Conservation (phyloP, 1,284 basidiomycete genomes). For the Xerocomus minutiporus region DNA sequence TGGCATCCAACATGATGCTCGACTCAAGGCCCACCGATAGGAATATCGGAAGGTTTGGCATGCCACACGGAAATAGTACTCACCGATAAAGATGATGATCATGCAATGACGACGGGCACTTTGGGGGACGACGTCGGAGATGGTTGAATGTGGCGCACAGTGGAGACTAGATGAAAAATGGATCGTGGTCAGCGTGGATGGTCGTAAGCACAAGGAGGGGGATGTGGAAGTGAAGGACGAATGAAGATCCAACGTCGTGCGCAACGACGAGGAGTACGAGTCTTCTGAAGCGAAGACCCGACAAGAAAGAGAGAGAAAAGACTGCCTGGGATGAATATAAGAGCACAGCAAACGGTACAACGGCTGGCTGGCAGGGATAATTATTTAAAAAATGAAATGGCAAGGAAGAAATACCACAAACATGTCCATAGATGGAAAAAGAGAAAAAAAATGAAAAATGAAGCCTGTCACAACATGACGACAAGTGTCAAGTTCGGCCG, state of each 20-base stretch:
- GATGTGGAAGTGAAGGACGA: slow-evolving; percentile 29
- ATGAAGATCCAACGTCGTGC: slow-evolving; percentile 22
- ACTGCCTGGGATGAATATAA: slow-evolving; percentile 30
- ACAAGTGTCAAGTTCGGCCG: background rate
- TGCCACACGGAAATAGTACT: slow-evolving; percentile 16
- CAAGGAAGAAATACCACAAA: slow-evolving; percentile 5
- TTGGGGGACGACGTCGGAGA: slow-evolving; percentile 19
- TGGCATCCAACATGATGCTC: slow-evolving; percentile 12
- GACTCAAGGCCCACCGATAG: background rate
- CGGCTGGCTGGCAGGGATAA: slow-evolving; percentile 7
- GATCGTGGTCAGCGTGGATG: slow-evolving; percentile 51
- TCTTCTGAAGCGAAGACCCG: slow-evolving; percentile 25
- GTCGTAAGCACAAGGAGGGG: slow-evolving; percentile 43
- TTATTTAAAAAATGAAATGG: slow-evolving; percentile 14
- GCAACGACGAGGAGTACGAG: slow-evolving; percentile 32
- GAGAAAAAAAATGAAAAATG: slow-evolving; percentile 8
- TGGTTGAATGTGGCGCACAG: slow-evolving; percentile 29
- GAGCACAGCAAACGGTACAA: slow-evolving; percentile 23
- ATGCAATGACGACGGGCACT: slow-evolving; percentile 28
- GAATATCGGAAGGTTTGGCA: slow-evolving; percentile 2
- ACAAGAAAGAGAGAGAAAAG: slow-evolving; percentile 25
- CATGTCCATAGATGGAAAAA: slow-evolving; percentile 5
- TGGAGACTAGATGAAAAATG: slow-evolving; percentile 32
- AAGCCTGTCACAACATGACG: slow-evolving; percentile 10
- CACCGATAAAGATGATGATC: slow-evolving; percentile 23